Evolutionary conservation across 805 yeast genomes (phyloP), one percentile per base, ranked within the genome.

Genomic region (Yamadazyma sp.): DNA sequence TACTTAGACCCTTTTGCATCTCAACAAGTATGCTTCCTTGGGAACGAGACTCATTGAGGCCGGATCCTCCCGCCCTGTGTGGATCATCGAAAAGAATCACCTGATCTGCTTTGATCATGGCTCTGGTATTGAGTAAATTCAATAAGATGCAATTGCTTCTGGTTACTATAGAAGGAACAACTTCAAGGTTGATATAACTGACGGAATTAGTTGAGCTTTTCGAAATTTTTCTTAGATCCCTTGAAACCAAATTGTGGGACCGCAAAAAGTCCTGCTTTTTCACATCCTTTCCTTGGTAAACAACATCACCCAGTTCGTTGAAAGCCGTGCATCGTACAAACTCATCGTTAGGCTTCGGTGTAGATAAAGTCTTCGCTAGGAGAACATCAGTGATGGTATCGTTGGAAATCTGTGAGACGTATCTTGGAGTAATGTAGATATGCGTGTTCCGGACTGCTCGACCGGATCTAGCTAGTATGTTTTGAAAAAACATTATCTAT

Each of bases 151-250:
- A 65, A 44, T 70, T 57, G 10, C 66, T 64, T 28, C 81, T 55
- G 1, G 75, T 67, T 35, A 77, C 57, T 3, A 77, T 61, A 25
- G 78, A 70, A 0, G 82, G 82, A n/a, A 77, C 82, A 20, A 77
- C 73, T 46, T 77, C 82, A 30, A 59, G 54, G 38, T 58, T 55
- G 28, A 55, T 48, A 21, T 57, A 54, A 12, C 44, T 40, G 6
- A 47, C 42, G 4, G 45, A 24, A 11, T 43, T 37, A 10, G 44
- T 44, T 14, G 51, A 53, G 40, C 54, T 55, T 20, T 66, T 47
- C 21, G 74, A 73, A 22, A 77, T 40, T 71, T 74, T 62, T 54
- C 83, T 71, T 17, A 81, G 71, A 22, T 85, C 82, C 40, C 85
- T 76, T 33, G 80, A 74, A 0, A 71, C 65, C 20, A 77, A 51